A percentile compares a stretch with the other conserved stretches of the same genome.
These are phyloP conservation scores for Dovyalis caffra DNA, from an alignment of 345 rosid species.

Conservation along the genomic window DNA sequence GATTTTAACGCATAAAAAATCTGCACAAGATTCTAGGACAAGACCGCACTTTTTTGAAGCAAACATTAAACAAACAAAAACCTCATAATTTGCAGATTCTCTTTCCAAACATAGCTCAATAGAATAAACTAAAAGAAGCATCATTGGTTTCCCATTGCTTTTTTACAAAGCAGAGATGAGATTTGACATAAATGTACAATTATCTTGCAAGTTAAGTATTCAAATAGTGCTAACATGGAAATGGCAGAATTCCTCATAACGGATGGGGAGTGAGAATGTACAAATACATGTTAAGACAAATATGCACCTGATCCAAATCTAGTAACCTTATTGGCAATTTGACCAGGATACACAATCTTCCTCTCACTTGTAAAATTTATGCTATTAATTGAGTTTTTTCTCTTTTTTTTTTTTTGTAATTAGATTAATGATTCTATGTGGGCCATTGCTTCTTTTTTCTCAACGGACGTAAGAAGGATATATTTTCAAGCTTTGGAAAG, in stretches of 20 bases:
- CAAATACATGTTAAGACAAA: neutral
- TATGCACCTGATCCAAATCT: conserved; percentile 7
- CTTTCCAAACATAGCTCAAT: neutral
- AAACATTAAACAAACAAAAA: neutral
- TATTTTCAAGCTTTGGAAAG: neutral
- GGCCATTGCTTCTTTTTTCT: neutral
- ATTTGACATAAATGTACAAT: neutral
- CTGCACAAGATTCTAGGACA: neutral
- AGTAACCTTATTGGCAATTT: neutral
- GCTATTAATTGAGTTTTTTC: neutral
- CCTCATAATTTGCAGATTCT: neutral
- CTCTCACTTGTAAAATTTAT: neutral
- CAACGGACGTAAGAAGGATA: neutral
- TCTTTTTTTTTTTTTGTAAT: neutral
- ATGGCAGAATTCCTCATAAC: neutral
- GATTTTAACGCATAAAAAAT: neutral
- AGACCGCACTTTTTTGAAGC: neutral
- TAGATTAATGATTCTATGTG: neutral
- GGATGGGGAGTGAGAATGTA: neutral
- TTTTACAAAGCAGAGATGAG: neutral
- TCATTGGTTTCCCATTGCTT: neutral
- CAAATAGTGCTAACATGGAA: neutral
- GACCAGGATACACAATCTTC: neutral
- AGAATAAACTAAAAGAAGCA: neutral
- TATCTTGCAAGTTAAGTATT: neutral